Evolutionary conservation across 352 stramenopile genomes (phyloP).

Genomic region (Globisporangium irregulare): DNA sequence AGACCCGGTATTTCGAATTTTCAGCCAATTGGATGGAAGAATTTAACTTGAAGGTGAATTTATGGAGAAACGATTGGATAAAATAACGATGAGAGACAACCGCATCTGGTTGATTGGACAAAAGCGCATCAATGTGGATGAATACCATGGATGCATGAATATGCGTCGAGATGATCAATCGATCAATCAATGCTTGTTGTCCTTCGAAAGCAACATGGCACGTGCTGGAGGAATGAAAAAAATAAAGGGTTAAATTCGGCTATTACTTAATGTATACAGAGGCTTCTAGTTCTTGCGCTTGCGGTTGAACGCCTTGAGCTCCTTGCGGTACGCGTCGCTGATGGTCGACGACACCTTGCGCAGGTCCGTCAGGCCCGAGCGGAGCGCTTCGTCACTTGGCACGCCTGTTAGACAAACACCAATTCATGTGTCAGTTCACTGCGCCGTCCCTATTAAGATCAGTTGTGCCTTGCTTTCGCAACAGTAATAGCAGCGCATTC

Average conservation of each 20-base stretch:
- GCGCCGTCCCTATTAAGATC: background rate
- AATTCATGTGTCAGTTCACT: background rate
- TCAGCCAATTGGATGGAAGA: constrained; percentile 1
- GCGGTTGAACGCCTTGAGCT: constrained; percentile 82
- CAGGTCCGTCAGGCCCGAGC: constrained; percentile 63
- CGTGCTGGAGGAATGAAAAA: background rate
- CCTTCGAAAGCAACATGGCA: background rate
- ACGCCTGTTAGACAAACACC: constrained; percentile 26
- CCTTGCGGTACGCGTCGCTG: constrained; percentile 74
- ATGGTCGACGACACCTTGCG: constrained; percentile 72
- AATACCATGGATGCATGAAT: background rate
- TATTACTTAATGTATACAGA: constrained; percentile 21
- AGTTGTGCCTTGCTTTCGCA: background rate
- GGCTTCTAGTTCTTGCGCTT: constrained; percentile 68
- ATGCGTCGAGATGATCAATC: background rate
- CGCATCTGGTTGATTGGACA: constrained; percentile 5
- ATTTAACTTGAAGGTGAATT: constrained; percentile 12
- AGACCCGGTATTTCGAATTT: background rate
- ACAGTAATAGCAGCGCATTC: no score
- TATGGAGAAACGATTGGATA: background rate
- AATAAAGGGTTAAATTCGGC: constrained; percentile 9
- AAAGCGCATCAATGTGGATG: background rate
- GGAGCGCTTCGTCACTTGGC: constrained; percentile 61
- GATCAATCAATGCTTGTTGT: background rate
- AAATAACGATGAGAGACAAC: background rate